These are phyloP conservation scores for Microcyclosporella mali DNA, from an alignment of 2,329 filamentous ascomycete species.

Conservation along the genomic window DNA sequence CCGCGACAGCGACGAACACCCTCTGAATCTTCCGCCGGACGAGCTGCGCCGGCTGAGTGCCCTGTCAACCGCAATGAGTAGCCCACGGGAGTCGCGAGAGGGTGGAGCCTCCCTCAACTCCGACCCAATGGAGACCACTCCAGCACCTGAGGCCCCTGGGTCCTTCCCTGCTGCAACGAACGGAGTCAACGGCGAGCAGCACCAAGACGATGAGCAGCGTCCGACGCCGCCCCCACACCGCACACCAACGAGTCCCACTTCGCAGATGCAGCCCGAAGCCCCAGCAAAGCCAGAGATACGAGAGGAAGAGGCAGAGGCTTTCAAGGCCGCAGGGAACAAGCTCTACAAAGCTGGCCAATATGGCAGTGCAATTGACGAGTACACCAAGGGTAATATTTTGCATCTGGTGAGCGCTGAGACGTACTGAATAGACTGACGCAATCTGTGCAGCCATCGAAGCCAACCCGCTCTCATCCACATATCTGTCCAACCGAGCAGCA, in stretches of 20 bases:
- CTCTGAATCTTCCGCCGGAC: conserved; percentile 82
- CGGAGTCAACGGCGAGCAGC: conserved; percentile 37
- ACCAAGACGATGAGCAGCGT: conserved; percentile 40
- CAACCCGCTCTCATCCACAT: conserved; percentile 78
- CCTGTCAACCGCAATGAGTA: conserved; percentile 37
- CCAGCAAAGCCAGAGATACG: conserved; percentile 25
- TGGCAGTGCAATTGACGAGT: conserved; percentile 79
- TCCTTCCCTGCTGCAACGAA: conserved; percentile 42
- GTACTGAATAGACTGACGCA: conserved; percentile 1
- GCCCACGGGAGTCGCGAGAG: conserved; percentile 15
- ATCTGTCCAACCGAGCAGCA: conserved; percentile 89
- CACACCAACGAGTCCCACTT: conserved; percentile 45
- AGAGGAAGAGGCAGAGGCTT: conserved; percentile 76
- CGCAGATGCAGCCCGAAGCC: conserved; percentile 16
- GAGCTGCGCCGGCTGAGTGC: conserved; percentile 71
- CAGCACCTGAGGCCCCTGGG: conserved; percentile 32
- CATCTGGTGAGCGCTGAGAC: conserved; percentile 19
- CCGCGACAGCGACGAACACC: conserved; percentile 54
- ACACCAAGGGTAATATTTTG: conserved; percentile 70
- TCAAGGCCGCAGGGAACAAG: conserved; percentile 90
- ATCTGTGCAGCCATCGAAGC: conserved; percentile 68
- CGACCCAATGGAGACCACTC: conserved; percentile 31
- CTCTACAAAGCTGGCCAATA: conserved; percentile 96
- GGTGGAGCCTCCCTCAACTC: conserved; percentile 16
- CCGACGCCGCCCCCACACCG: conserved; percentile 69